Evolutionary conservation across 1,284 basidiomycete genomes (phyloP).

Genomic region (Pholiota adiposa): DNA sequence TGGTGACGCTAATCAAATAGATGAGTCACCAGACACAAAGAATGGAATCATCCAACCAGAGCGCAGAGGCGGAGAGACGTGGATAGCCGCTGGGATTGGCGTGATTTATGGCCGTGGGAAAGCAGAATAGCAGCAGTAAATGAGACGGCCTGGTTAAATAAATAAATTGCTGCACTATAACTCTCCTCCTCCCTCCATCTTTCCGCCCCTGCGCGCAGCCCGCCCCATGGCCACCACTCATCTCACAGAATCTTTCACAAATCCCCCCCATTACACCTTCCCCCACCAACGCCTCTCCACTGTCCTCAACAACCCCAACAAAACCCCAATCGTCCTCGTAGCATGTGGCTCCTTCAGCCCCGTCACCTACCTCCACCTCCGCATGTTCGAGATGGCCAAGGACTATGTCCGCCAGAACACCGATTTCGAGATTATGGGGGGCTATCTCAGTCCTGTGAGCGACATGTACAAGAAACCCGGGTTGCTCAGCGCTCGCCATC

Average conservation of each 20-base stretch:
- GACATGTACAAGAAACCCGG: constrained; percentile 94
- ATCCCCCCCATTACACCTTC: constrained; percentile 69
- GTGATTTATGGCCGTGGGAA: constrained; percentile 22
- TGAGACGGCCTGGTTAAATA: constrained; percentile 13
- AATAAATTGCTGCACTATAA: constrained; percentile 7
- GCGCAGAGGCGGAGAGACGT: background rate
- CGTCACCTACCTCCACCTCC: constrained; percentile 82
- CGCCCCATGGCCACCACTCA: constrained; percentile 16
- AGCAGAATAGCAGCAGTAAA: constrained; percentile 14
- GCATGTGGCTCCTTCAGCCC: constrained; percentile 85
- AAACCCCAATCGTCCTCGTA: constrained; percentile 77
- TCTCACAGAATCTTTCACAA: constrained; percentile 46
- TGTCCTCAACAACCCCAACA: constrained; percentile 62
- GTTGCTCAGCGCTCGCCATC: constrained; percentile 78
- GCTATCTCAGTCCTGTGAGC: constrained; percentile 94
- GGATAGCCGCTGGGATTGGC: background rate
- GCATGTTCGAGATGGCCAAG: constrained; percentile 99
- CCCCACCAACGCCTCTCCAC: constrained; percentile 64
- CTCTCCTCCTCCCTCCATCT: constrained; percentile 13
- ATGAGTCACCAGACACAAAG: background rate
- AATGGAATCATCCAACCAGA: background rate
- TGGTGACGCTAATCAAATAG: background rate
- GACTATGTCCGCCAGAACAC: constrained; percentile 94
- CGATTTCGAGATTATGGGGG: constrained; percentile 91
- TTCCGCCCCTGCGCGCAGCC: constrained; percentile 3